Evolutionary conservation across 306 rosid genomes (phyloP).

Genomic region (Ormosia emarginata): DNA sequence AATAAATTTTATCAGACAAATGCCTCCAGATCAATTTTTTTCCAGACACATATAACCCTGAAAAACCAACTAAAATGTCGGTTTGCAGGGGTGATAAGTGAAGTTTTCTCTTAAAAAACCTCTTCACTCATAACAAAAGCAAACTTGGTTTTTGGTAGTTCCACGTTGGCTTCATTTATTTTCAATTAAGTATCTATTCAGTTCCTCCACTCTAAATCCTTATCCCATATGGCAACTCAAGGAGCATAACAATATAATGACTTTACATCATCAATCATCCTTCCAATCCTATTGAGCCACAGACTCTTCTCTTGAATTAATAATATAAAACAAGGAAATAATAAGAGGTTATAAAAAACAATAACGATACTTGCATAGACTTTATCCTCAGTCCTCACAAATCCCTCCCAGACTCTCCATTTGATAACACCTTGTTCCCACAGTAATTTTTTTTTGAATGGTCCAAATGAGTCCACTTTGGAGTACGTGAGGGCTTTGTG

Average conservation of each 20-base stretch:
- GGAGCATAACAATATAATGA: not conserved
- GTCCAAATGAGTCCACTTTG: not conserved
- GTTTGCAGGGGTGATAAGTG: not conserved
- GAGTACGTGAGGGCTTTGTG: not conserved
- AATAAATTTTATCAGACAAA: not conserved
- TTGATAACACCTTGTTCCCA: not conserved
- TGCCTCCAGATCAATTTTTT: not conserved
- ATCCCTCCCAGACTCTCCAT: not conserved
- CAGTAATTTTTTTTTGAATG: not conserved
- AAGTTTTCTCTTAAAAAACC: not conserved
- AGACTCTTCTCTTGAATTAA: not conserved
- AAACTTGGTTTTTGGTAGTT: not conserved
- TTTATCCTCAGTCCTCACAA: not conserved
- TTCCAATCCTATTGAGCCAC: not conserved
- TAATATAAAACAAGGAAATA: not conserved
- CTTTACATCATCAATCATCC: not conserved
- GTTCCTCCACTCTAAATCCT: not conserved
- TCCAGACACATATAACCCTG: not conserved
- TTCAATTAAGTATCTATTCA: not conserved
- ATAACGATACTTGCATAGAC: not conserved
- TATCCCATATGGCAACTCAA: not conserved
- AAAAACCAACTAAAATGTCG: constrained; percentile 2
- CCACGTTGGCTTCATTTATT: not conserved
- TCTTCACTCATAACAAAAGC: not conserved
- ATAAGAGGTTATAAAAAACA: not conserved